These are phyloP conservation scores for Rhizoclosmatium sp. DNA, from an alignment of 192 early-diverging fungal genomes.

Conservation along the genomic window DNA sequence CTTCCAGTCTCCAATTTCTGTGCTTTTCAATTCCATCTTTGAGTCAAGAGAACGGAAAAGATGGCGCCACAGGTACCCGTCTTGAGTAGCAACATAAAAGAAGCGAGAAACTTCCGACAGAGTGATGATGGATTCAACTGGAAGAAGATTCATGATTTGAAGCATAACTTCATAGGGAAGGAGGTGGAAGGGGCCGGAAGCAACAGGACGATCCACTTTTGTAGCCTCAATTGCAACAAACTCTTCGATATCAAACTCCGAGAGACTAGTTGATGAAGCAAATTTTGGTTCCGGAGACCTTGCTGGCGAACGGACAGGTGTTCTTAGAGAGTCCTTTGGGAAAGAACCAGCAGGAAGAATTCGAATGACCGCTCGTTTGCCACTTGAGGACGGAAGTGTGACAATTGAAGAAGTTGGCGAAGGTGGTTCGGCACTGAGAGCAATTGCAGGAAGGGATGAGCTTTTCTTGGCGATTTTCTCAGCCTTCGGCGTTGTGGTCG, in stretches of 20 bases:
- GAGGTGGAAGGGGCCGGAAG: conserved; percentile 4
- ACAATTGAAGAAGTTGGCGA: too few relatives aligned
- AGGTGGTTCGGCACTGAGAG: too few relatives aligned
- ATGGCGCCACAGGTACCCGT: conserved; percentile 32
- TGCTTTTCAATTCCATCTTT: conserved; percentile 12
- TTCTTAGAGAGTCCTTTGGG: too few relatives aligned
- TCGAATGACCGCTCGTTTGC: too few relatives aligned
- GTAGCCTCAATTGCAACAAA: not conserved
- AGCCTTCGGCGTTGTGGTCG: too few relatives aligned
- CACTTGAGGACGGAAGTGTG: too few relatives aligned
- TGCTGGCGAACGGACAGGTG: too few relatives aligned
- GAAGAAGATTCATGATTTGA: conserved; percentile 23
- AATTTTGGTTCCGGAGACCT: too few relatives aligned
- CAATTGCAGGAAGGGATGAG: too few relatives aligned
- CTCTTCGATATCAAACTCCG: not conserved
- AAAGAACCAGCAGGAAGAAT: too few relatives aligned
- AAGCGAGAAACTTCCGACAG: conserved; percentile 19
- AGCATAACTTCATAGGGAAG: conserved; percentile 29
- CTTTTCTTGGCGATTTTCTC: too few relatives aligned
- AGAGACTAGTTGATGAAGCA: too few relatives aligned
- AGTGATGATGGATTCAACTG: conserved; percentile 15
- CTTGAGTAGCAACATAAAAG: conserved; percentile 26
- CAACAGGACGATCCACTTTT: not conserved
- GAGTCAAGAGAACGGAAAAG: conserved; percentile 21
- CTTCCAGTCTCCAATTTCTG: conserved; percentile 31